phyloP scores from a whole-genome alignment of 2,329 filamentous ascomycete species.

The Aspergillus oerlinghausenensis region DNA sequence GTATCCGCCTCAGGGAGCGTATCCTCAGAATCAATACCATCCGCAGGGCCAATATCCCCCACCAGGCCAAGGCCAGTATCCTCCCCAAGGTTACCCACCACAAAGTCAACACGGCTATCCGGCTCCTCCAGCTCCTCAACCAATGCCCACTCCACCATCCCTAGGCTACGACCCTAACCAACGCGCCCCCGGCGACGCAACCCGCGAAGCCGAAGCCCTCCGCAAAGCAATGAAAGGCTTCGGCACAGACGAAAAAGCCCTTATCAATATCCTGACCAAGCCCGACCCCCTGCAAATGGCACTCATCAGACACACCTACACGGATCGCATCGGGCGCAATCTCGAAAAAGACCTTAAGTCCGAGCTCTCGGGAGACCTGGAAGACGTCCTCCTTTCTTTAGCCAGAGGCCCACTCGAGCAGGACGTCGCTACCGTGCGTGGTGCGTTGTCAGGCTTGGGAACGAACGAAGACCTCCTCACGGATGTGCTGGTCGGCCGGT shows the following conservation, averaged over 20 bases:
- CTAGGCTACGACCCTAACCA: constrained; percentile 63
- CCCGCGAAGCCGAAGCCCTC: constrained; percentile 56
- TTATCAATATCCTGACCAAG: constrained; percentile 63
- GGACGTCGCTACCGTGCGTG: constrained; percentile 63
- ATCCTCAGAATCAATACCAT: background rate
- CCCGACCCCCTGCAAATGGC: constrained; percentile 71
- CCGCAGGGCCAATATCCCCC: background rate
- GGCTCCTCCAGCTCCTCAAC: background rate
- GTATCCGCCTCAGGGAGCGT: background rate
- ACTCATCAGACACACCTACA: constrained; percentile 59
- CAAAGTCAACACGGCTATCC: background rate
- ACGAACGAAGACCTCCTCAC: constrained; percentile 76
- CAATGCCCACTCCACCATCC: constrained; percentile 54
- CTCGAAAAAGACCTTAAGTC: constrained; percentile 68
- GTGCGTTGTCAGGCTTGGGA: constrained; percentile 54
- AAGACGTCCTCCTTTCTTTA: constrained; percentile 63
- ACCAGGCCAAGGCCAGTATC: constrained; percentile 4
- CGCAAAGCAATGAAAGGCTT: constrained; percentile 75
- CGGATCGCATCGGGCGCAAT: constrained; percentile 57
- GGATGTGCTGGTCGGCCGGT: constrained; percentile 69
- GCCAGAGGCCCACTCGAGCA: constrained; percentile 69
- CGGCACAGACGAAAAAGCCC: constrained; percentile 41
- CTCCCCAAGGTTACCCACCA: background rate
- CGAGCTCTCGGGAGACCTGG: constrained; percentile 69
- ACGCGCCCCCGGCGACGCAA: constrained; percentile 61